These are phyloP conservation scores for Boeremia exigua DNA, from an alignment of 2,329 filamentous ascomycete species.

Conservation along the genomic window DNA sequence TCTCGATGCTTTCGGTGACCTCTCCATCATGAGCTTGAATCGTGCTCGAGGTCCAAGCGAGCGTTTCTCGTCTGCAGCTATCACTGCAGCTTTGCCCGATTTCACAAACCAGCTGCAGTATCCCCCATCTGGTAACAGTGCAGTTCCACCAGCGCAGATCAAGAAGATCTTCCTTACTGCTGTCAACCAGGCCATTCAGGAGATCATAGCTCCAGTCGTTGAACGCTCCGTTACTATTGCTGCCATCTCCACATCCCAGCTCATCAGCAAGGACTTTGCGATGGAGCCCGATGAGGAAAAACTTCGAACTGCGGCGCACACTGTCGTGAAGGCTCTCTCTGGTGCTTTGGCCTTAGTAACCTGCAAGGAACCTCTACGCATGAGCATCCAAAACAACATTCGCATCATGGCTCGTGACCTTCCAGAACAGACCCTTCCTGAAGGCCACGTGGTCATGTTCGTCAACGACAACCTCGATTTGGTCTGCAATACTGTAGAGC, in stretches of 20 bases:
- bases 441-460: constrained; percentile 97
- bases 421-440: constrained; percentile 76
- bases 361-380: constrained; percentile 93
- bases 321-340: constrained; percentile 92
- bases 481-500: constrained; percentile 92
- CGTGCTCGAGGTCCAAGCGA: constrained; percentile 70
- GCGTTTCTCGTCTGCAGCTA: constrained; percentile 76
- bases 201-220: constrained; percentile 97
- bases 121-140: constrained; percentile 72
- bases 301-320: constrained; percentile 83
- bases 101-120: constrained; percentile 79
- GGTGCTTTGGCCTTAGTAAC: constrained; percentile 96
- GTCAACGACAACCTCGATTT: constrained; percentile 97
- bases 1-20: constrained; percentile 81
- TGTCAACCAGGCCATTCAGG: constrained; percentile 86
- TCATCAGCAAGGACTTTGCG: constrained; percentile 95
- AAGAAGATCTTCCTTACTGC: constrained; percentile 81
- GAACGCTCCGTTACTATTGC: constrained; percentile 98
- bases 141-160: constrained; percentile 70
- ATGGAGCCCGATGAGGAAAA: constrained; percentile 90
- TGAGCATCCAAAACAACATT: constrained; percentile 97
- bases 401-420: constrained; percentile 76
- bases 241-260: constrained; percentile 92
- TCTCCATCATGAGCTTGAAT: constrained; percentile 69
- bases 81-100: constrained; percentile 83